Evolutionary conservation across 345 rosid species (phyloP), one percentile per base, ranked within the genome.

Genomic region (Hirschfeldia incana): DNA sequence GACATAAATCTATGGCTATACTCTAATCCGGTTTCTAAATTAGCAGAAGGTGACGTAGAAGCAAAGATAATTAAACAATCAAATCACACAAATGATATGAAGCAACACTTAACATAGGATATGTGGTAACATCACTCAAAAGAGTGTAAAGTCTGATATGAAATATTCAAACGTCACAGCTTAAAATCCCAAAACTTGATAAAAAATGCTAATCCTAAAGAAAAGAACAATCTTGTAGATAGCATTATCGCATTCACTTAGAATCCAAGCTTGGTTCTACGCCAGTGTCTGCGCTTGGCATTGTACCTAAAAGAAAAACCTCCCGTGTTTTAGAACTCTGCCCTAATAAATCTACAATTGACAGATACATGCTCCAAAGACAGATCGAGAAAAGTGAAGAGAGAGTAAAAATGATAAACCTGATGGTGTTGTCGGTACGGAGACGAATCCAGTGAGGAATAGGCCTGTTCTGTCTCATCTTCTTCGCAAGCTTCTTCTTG

Each of bases 211-310:
- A 79, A 79, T 34, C 32, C 70, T 15, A 51, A 61, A 34, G 66
- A 70, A 70, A 26, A 27, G 5, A 37, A 37, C 5, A 67, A 4
- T 67, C 73, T 58, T n/a, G 27, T 0, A 55, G 10, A n/a, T 49
- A 27, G 46, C 12, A 11, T 44, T 13, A 13, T 44, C 1, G 21
- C 68, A 12, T 26, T 68, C 69, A 69, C 70, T 70, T 80, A 80
- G 83, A 80, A 82, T 32, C 85, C 85, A n/a, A 89, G 87, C 86
- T 89, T 89, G 83, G 93, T 88, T 67, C 91, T 83, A 66, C 91
- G 88, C 93, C 93, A 89, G 85, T 89, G 93, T 74, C 93, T 85
- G 62, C 93, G 91, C 88, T 89, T 89, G 0, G 93, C 91, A 59
- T 89, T 89, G 84, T 89, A 88, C 88, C 93, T 89, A 61, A 61